Evolutionary conservation across 768 basidiomycete genomes (phyloP).

Genomic region (Cyathus striatus): DNA sequence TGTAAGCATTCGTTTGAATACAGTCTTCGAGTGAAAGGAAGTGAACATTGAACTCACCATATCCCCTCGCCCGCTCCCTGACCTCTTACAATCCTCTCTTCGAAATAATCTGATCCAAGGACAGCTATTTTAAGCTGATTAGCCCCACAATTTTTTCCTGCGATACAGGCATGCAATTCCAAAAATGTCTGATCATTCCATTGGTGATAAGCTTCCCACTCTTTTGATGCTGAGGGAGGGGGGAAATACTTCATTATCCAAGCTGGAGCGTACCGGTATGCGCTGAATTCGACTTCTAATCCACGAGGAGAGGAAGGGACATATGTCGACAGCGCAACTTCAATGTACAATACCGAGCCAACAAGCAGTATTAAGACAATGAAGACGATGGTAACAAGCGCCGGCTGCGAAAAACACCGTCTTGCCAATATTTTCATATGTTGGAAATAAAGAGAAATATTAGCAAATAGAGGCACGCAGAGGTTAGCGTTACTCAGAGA

Average conservation of each 20-base stretch:
- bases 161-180: conserved; percentile 21
- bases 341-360: no score
- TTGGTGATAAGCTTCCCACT: conserved; percentile 9
- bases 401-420: no score
- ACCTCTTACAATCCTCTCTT: conserved; percentile 11
- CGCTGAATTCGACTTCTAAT: no score
- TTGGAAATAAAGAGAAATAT: no score
- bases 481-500: no score
- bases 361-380: no score
- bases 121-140: conserved; percentile 29
- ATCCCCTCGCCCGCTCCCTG: conserved; percentile 14
- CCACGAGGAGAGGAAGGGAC: not conserved
- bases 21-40: not conserved
- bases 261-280: no score
- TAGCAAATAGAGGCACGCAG: no score
- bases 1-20: conserved; percentile 1
- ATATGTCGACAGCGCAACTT: not conserved
- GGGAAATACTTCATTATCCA: no score
- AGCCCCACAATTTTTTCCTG: conserved; percentile 17
- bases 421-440: no score
- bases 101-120: conserved; percentile 19
- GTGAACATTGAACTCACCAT: conserved; percentile 14
- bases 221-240: no score
- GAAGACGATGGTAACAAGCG: no score
- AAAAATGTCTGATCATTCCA: conserved; percentile 19